Percentiles rank a stretch among this genome's conserved stretches.
phyloP scores from a whole-genome alignment of 1,284 basidiomycete genomes.

The Ganoderma multipileum region DNA sequence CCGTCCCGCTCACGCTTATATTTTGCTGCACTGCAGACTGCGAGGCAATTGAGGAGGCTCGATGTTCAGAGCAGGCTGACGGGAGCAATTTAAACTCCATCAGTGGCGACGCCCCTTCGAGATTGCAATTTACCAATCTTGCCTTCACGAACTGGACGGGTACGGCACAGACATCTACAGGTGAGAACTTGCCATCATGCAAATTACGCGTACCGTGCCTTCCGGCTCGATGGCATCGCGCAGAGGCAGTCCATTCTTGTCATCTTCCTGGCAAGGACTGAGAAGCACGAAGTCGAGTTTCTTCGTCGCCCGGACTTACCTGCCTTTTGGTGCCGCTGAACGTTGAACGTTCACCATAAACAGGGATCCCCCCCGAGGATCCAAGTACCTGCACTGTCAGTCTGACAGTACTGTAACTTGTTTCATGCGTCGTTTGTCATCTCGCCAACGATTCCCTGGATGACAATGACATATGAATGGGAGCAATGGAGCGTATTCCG shows the following conservation, averaged over 20 bases:
- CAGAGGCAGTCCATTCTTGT: not conserved
- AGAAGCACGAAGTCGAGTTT: not conserved
- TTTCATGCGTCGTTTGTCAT: not conserved
- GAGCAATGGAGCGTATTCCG: not conserved
- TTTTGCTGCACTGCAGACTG: not conserved
- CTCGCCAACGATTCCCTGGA: not conserved
- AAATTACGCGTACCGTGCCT: not conserved
- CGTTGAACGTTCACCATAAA: not conserved
- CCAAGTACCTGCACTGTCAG: not conserved
- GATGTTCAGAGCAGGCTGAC: not conserved
- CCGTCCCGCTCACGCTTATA: not conserved
- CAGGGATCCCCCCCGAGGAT: not conserved
- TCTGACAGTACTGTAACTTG: not conserved
- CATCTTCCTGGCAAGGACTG: not conserved
- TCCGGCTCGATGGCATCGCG: not conserved
- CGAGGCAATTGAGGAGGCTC: too few relatives aligned
- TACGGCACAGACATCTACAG: slow-evolving; percentile 48
- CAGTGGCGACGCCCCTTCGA: slow-evolving; percentile 59
- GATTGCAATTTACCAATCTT: slow-evolving; percentile 55
- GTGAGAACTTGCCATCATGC: slow-evolving; percentile 40
- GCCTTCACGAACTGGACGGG: slow-evolving; percentile 58
- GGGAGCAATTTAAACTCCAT: not conserved
- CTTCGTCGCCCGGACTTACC: not conserved
- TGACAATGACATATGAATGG: not conserved
- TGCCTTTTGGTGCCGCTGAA: not conserved